phyloP scores from a whole-genome alignment of 352 stramenopile genomes.

The Globisporangium solare region DNA sequence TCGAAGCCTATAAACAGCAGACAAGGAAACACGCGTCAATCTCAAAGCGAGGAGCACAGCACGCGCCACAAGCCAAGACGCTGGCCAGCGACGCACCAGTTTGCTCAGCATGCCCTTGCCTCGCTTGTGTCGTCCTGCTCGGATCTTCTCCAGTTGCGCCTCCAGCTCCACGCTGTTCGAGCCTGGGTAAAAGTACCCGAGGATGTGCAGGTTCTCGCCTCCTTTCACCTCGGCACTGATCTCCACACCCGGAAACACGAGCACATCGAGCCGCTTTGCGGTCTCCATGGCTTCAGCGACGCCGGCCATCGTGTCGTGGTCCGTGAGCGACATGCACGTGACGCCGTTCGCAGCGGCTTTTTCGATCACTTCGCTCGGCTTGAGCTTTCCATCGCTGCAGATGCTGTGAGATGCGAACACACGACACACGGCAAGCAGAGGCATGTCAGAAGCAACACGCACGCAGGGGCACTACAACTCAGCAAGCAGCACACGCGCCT shows the following conservation, averaged over 20 bases:
- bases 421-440: background rate
- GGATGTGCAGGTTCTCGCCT: conserved; percentile 81
- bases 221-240: conserved; percentile 84
- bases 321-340: conserved; percentile 77
- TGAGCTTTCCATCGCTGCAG: conserved; percentile 80
- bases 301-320: conserved; percentile 85
- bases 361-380: conserved; percentile 64
- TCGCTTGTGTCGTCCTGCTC: conserved; percentile 68
- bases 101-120: conserved; percentile 83
- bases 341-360: conserved; percentile 78
- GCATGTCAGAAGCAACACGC: background rate
- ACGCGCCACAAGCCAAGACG: background rate
- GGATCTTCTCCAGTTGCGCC: conserved; percentile 75
- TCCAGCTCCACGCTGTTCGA: conserved; percentile 72
- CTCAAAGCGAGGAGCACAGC: background rate
- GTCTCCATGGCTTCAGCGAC: conserved; percentile 67
- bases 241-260: conserved; percentile 79
- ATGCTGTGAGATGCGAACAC: conserved; percentile 31
- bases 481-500: conserved; percentile 29
- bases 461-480: no score
- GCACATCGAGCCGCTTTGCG: conserved; percentile 54
- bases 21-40: background rate
- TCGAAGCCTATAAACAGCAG: conserved; percentile 35
- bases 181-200: conserved; percentile 82
- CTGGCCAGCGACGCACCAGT: conserved; percentile 33